Conservation (phyloP, 805 yeast genomes). For the Sugiyamaella valdiviana region DNA sequence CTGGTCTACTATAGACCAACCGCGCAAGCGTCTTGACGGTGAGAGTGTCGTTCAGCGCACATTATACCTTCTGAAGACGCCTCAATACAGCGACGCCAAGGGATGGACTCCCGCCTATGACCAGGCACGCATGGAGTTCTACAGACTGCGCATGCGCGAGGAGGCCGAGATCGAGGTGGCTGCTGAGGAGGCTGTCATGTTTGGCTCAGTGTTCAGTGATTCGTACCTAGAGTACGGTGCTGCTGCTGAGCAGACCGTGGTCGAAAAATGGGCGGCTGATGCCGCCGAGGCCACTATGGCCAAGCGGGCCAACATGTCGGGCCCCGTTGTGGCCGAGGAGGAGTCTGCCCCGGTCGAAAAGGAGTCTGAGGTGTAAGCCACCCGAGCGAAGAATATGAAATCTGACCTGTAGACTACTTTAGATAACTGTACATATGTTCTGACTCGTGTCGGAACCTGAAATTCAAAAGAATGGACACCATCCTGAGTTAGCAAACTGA, state of each 20-base stretch:
- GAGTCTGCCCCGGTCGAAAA: constrained; percentile 19
- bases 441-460: not conserved
- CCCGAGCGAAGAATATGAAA: not conserved
- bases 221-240: constrained; percentile 63
- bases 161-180: constrained; percentile 68
- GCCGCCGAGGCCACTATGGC: constrained; percentile 61
- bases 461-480: constrained; percentile 32
- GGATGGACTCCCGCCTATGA: constrained; percentile 62
- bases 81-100: constrained; percentile 16
- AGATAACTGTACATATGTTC: not conserved
- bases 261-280: constrained; percentile 66
- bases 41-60: constrained; percentile 81
- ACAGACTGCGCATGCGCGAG: constrained; percentile 74
- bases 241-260: constrained; percentile 59
- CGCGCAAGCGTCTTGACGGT: constrained; percentile 73
- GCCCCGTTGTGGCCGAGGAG: constrained; percentile 25
- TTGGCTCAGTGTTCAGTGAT: constrained; percentile 66
- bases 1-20: constrained; percentile 76
- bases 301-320: constrained; percentile 30
- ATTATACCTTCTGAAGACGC: constrained; percentile 43
- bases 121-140: constrained; percentile 81
- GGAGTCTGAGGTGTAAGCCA: not conserved
- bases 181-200: constrained; percentile 79
- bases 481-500: constrained; percentile 21
- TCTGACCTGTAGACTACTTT: not conserved